phyloP scores from a whole-genome alignment of 352 stramenopile genomes.

The Phytophthora europaea region DNA sequence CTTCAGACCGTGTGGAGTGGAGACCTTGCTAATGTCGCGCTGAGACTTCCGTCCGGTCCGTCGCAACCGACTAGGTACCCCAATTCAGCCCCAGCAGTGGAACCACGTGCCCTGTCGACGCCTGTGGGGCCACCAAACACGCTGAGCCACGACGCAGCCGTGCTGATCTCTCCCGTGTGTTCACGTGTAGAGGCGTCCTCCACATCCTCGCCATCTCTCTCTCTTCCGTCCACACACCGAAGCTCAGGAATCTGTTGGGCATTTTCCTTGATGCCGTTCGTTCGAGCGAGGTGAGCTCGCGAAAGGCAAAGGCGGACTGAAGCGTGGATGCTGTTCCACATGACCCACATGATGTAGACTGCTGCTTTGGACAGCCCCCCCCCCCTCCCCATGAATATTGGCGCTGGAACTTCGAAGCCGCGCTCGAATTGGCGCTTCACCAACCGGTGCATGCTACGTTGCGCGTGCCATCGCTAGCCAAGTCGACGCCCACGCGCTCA shows the following conservation, averaged over 20 bases:
- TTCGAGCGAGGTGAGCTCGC: slow-evolving; percentile 4
- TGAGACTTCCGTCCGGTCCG: slow-evolving; percentile 18
- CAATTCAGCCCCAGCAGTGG: slow-evolving; percentile 8
- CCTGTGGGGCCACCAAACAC: slow-evolving; percentile 18
- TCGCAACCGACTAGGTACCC: background rate
- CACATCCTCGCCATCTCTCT: slow-evolving; percentile 40
- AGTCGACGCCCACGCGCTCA: slow-evolving; percentile 1
- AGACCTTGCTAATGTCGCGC: slow-evolving; percentile 15
- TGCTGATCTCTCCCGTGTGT: slow-evolving; percentile 23
- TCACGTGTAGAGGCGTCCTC: slow-evolving; percentile 18
- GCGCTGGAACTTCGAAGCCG: slow-evolving; percentile 15
- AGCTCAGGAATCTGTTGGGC: slow-evolving; percentile 26
- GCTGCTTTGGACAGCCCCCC: slow-evolving; percentile 26
- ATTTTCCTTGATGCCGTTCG: slow-evolving; percentile 19
- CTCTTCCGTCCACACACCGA: slow-evolving; percentile 26
- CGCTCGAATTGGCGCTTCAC: slow-evolving; percentile 8
- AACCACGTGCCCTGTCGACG: slow-evolving; percentile 22
- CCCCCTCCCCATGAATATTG: slow-evolving; percentile 14
- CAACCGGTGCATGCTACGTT: background rate
- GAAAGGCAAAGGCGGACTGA: slow-evolving; percentile 13
- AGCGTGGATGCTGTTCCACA: slow-evolving; percentile 1
- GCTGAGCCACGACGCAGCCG: slow-evolving; percentile 22
- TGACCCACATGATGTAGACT: slow-evolving; percentile 12
- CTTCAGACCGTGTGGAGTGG: slow-evolving; percentile 3
- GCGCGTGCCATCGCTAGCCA: background rate